Base-by-base conservation (phyloP, 2,329 filamentous ascomycete species). In the Epichloe sibirici region DNA sequence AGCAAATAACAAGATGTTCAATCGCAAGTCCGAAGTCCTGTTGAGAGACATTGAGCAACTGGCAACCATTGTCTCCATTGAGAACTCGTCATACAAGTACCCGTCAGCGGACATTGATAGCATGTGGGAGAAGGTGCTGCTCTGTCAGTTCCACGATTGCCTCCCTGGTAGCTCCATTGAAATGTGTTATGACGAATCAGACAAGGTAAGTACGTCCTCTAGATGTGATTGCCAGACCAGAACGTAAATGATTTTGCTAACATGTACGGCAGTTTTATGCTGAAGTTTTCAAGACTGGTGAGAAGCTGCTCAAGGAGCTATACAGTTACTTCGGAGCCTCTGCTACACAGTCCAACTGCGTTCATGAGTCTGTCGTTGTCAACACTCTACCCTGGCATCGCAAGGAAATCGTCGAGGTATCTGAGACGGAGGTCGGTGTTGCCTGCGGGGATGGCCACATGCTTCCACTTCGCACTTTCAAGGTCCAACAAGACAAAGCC, bases 141-240 rank as follows among this genome's bases (percentile, higher is more conserved):
- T 97, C 28, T 97, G 91, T 59, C 93, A 98, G 63, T 98, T 98
- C 75, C 93, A 98, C 59, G 93, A 98, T 65, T 97, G 93, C 65
- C 76, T 98, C 49, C 93, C 93, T 0, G 93, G 93, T 52, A 96
- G 89, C 65, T 88, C 83, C 37, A 97, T 98, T 61, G 90, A 94
- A 67, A 96, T 97, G 90, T 95, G 90, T 68, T 97, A 97, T 62
- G 88, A 95, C 66, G 93, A 98, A 65, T 95, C 90, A 3, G 86
- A 95, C 64, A 79, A 90, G 71, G 79, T 81, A 67, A 65, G 70
- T 38, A 15, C 9, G 4, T 43, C 15, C 5, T 13, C 6, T 35
- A 5, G 6, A 23, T 12, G 4, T 6, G 2, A 6, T 43, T 34
- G 39, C 25, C 35, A 25, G 5, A 31, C 31, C 8, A 39, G 23